A percentile compares a stretch with the other conserved stretches of the same genome.
These are phyloP conservation scores for Yamadazyma conglobata DNA, from an alignment of 1,139 yeast species.

Conservation along the genomic window DNA sequence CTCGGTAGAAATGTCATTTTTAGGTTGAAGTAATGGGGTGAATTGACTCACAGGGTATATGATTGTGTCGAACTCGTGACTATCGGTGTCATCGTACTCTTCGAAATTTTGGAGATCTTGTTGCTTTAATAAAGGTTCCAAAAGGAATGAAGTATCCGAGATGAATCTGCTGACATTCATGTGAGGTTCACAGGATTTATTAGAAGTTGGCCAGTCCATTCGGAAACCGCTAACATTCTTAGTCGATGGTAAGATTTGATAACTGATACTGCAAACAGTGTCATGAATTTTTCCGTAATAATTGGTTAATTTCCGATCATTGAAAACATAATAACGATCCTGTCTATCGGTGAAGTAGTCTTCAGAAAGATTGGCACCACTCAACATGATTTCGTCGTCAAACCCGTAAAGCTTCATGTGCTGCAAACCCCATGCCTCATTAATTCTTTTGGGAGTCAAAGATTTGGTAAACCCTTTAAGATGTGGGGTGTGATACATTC, in stretches of 20 bases:
- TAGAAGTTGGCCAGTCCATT: conserved; percentile 73
- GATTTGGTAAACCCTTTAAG: conserved; percentile 63
- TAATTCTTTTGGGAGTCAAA: conserved; percentile 75
- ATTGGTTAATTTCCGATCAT: conserved; percentile 53
- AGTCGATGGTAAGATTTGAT: conserved; percentile 46
- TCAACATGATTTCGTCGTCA: conserved; percentile 81
- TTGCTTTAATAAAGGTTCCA: conserved; percentile 56
- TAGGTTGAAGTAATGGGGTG: conserved; percentile 67
- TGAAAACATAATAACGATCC: conserved; percentile 82
- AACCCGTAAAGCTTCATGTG: conserved; percentile 97
- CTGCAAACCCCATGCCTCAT: conserved; percentile 91
- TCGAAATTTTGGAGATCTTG: conserved; percentile 35
- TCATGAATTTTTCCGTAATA: conserved; percentile 70
- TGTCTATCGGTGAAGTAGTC: conserved; percentile 97
- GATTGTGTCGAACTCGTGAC: conserved; percentile 56
- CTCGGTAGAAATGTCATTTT: conserved; percentile 68
- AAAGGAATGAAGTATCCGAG: conserved; percentile 52
- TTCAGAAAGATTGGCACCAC: conserved; percentile 87
- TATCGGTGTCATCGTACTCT: conserved; percentile 28
- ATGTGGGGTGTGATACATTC: conserved; percentile 90
- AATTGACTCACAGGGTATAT: conserved; percentile 93
- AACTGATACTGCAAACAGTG: conserved; percentile 67
- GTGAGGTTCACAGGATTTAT: conserved; percentile 70
- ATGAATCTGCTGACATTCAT: conserved; percentile 55
- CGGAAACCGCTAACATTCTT: conserved; percentile 47